Evolutionary conservation across 805 yeast genomes (phyloP).

Genomic region (Candida ipomoeae): DNA sequence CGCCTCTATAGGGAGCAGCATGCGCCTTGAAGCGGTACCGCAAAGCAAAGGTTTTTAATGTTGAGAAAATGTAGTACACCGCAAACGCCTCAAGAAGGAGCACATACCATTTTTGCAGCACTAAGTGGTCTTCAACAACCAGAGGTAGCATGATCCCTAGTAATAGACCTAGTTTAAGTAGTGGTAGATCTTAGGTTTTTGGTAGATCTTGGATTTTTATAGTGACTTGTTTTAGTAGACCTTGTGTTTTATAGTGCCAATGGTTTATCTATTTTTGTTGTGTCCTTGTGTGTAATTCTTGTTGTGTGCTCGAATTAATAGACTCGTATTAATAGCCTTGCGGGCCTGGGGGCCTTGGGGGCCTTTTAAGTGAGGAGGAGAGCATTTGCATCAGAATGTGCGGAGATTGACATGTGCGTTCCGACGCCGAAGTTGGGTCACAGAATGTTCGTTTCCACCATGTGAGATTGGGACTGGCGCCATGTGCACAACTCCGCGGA

Average conservation of each 20-base stretch:
- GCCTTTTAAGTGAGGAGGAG: too few relatives aligned
- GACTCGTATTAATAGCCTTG: too few relatives aligned
- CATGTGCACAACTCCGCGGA: too few relatives aligned
- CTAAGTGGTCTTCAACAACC: constrained; percentile 1
- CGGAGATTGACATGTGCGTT: constrained; percentile 1
- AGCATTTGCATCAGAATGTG: neutral
- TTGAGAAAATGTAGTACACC: neutral
- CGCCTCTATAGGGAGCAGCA: constrained; percentile 10
- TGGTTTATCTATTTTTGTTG: too few relatives aligned
- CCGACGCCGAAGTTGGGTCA: too few relatives aligned
- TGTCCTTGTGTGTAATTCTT: too few relatives aligned
- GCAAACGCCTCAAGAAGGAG: constrained; percentile 4
- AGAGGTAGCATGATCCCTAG: neutral
- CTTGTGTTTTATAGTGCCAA: too few relatives aligned
- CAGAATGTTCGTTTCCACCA: neutral
- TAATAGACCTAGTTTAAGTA: neutral
- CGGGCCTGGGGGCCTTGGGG: too few relatives aligned
- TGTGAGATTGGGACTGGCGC: neutral
- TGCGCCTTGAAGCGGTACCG: constrained; percentile 8
- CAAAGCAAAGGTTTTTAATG: neutral
- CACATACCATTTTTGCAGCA: constrained; percentile 10
- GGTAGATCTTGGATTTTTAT: too few relatives aligned
- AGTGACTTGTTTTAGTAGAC: too few relatives aligned
- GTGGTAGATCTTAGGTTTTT: neutral
- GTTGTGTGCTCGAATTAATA: too few relatives aligned